Evolutionary conservation across 179 eudicot species (phyloP), one percentile per base, ranked within the genome.

Genomic region (Pouteria campechiana): DNA sequence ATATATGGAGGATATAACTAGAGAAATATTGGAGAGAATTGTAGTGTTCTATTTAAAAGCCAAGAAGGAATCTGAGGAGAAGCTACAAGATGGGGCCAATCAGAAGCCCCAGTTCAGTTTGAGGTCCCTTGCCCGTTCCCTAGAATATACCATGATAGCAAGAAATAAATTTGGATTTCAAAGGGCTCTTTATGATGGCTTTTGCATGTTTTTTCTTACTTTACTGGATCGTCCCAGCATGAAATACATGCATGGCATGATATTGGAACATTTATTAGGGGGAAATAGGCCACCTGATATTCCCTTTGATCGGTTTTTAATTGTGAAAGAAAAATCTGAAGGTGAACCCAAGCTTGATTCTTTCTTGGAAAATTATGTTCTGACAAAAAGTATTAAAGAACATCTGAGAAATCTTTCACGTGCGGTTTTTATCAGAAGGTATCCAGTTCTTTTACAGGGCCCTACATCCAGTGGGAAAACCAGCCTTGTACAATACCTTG

Each of bases 381-480:
- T 77, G 23, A 92, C 96, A 32, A 66, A 56, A 50, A 87, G 81
- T 39, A 96, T 92, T 40, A 67, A 54, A 74, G 74, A 74, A 61
- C 94, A 92, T 55, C 69, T 92, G 34, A 62, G 61, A 51, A 83
- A 68, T 73, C 58, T 92, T 54, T 83, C 88, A 12, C 74, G 92
- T 18, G 94, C 99, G 24, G 75, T 73, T 48, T 77, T 73, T 44
- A 72, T 83, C 38, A 76, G 79, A 58, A 69, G 79, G 70, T 92
- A 92, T 51, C 99, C 99, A 3, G 96, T 92, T 60, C 89, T 92
- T 33, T 57, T 92, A 51, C 99, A 92, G 69, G 99, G 99, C 14
- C 99, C 99, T 5, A 92, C 99, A 1, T 92, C 99, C 54, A 87
- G 99, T 63, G 99, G 99, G 24, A 92, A 92, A 64, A 92, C 99